These are phyloP conservation scores for Metarhizium rileyi DNA, from an alignment of 2,329 filamentous ascomycete genomes.

Conservation along the genomic window DNA sequence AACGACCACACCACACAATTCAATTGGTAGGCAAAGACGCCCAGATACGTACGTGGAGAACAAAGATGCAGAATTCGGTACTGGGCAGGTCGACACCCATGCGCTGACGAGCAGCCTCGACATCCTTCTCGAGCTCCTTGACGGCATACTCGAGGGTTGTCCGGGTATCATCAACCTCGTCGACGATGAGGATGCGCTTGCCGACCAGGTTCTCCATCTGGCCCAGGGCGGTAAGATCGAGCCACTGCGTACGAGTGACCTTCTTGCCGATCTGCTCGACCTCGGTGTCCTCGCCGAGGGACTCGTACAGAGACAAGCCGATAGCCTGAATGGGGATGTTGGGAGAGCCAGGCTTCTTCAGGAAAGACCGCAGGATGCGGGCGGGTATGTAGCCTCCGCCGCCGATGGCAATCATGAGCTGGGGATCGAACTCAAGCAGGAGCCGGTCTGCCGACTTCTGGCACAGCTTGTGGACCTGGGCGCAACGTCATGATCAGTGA, in stretches of 20 bases:
- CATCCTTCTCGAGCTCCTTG: conserved; percentile 88
- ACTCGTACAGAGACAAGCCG: conserved; percentile 92
- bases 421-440: conserved; percentile 76
- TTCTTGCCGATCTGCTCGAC: conserved; percentile 77
- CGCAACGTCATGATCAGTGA: background rate
- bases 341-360: conserved; percentile 74
- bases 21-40: background rate
- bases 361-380: conserved; percentile 93
- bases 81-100: conserved; percentile 54
- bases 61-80: conserved; percentile 90
- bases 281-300: conserved; percentile 47
- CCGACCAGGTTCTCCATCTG: conserved; percentile 84
- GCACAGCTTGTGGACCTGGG: conserved; percentile 92
- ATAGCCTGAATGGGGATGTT: conserved; percentile 99
- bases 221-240: conserved; percentile 73
- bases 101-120: conserved; percentile 67
- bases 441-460: conserved; percentile 74
- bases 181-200: conserved; percentile 85
- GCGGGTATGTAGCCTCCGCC: conserved; percentile 96
- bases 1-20: background rate
- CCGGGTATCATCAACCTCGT: conserved; percentile 91
- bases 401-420: conserved; percentile 97
- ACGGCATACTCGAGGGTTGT: conserved; percentile 93
- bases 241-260: conserved; percentile 96
- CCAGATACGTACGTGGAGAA: conserved; percentile 64